phyloP scores from a whole-genome alignment of 164 flowering plant species.

The Annona squamosa region DNA sequence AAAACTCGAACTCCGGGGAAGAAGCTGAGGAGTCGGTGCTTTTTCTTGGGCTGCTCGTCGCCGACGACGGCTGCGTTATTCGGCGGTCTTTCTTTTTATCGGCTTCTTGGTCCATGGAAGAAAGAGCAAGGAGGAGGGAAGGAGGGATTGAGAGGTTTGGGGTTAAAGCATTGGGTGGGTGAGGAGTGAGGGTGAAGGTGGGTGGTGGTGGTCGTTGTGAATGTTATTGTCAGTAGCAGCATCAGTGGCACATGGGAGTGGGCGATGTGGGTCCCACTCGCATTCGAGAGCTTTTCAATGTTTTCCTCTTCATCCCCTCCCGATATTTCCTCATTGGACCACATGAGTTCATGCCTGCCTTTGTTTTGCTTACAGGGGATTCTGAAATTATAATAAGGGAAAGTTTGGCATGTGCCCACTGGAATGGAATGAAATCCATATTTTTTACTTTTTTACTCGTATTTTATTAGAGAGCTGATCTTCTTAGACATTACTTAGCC shows the following conservation, averaged over 20 bases:
- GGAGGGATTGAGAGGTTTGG: background rate
- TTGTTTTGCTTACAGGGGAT: too few species aligned
- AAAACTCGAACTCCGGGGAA: constrained; percentile 86
- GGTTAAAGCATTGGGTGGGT: background rate
- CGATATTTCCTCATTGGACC: too few species aligned
- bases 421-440: too few species aligned
- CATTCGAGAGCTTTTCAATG: too few species aligned
- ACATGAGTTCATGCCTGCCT: too few species aligned
- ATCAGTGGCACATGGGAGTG: constrained; percentile 3
- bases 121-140: background rate
- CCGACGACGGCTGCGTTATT: background rate
- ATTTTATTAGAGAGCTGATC: too few species aligned
- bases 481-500: too few species aligned
- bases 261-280: background rate
- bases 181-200: background rate
- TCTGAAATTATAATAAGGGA: too few species aligned
- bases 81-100: background rate
- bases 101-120: background rate
- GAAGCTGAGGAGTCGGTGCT: constrained; percentile 13
- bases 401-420: too few species aligned
- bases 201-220: background rate
- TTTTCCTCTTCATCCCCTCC: too few species aligned
- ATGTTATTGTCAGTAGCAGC: background rate
- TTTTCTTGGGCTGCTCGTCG: background rate
- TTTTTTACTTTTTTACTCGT: too few species aligned